Percentiles rank a stretch among this genome's conserved stretches.
These are phyloP conservation scores for Diaporthe helianthi DNA, from an alignment of 2,329 filamentous ascomycete species.

Conservation along the genomic window DNA sequence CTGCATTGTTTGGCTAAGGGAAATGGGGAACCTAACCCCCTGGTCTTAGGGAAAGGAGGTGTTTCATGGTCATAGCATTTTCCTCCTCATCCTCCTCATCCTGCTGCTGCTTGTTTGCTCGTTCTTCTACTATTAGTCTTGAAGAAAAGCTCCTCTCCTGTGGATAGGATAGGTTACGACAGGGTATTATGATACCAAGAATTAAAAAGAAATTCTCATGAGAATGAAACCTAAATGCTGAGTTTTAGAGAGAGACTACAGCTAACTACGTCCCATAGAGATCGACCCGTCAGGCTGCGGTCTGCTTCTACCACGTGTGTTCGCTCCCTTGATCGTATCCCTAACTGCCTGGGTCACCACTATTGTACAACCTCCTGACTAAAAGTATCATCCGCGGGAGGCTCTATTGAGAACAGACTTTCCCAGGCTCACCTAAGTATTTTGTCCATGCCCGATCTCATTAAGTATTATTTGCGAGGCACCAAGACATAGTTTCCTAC, in stretches of 20 bases:
- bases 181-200: conserved; percentile 33
- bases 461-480: too few species aligned
- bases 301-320: neutral
- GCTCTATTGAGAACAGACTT: too few species aligned
- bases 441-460: too few species aligned
- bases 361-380: neutral
- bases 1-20: conserved; percentile 26
- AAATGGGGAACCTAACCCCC: neutral
- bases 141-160: neutral
- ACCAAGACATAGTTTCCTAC: too few species aligned
- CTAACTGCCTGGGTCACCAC: neutral
- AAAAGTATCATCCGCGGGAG: too few species aligned
- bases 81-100: too few species aligned
- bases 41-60: conserved; percentile 1
- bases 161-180: neutral
- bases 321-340: too few species aligned
- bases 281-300: too few species aligned
- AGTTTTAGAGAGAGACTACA: too few species aligned
- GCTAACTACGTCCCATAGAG: too few species aligned
- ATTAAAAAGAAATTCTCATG: conserved; percentile 20
- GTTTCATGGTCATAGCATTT: conserved; percentile 29
- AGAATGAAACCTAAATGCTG: neutral
- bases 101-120: neutral
- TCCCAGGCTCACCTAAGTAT: too few species aligned
- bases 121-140: neutral